Evolutionary conservation across 2,329 filamentous ascomycete species (phyloP), one percentile per base, ranked within the genome.

Genomic region (Podosphaera leucotricha): DNA sequence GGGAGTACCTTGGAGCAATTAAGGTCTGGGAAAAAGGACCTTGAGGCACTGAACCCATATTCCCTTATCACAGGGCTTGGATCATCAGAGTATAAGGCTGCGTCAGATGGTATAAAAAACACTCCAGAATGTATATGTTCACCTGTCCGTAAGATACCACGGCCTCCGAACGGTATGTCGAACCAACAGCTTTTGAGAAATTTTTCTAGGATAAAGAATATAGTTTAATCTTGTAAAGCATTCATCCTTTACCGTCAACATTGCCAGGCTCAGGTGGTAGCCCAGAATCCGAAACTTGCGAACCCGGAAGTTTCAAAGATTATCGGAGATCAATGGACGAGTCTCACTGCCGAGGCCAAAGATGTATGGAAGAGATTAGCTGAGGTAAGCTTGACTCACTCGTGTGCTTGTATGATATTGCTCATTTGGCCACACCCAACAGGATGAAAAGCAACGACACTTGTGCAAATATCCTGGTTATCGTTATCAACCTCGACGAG

Each of bases 171-270:
- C 65, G 74, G 76, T 79, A 61, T 61, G 74, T 66, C 38, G 47
- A 46, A 21, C 21, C 35, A 44, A 43, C n/a, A n/a, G n/a, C n/a
- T 51, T 45, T 49, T 52, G 54, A 52, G 43, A 50, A 41, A 21
- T 26, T 38, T 16, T 6, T n/a, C 28, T 33, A 7, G 6, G 3
- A 33, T 3, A 33, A 33, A 11, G 15, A n/a, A 33, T 13, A 7
- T 33, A 1, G 15, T 46, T 53, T 38, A 28, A 30, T 47, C 52
- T 59, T 56, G 58, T 59, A 50, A 60, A 98, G 90, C 87, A 43
- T 98, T 98, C 64, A 98, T 98, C 52, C 69, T 98, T 54, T 98
- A 93, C 65, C 84, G 90, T 35, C 86, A 95, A 59, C 80, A 92
- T 60, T 79, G 90, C 55, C 87, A 95, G 61, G 75, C 80, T 16